A percentile compares a stretch with the other conserved stretches of the same genome.
phyloP scores from a whole-genome alignment of 306 rosid species.

The Trichosanthes cucumerina region DNA sequence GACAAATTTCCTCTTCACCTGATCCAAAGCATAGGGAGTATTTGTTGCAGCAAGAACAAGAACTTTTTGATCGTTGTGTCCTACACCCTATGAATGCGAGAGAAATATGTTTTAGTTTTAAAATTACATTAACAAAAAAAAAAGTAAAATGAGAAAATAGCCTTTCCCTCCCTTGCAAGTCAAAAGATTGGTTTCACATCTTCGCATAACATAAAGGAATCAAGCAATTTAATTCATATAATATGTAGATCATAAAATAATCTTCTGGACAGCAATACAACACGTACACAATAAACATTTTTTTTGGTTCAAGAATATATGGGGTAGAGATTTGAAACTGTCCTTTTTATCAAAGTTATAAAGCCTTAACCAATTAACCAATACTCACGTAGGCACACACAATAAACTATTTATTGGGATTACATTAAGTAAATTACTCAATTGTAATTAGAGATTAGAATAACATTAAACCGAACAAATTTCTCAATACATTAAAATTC shows the following conservation, averaged over 20 bases:
- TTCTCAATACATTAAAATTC: background rate
- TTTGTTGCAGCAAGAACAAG: slow-evolving; percentile 99
- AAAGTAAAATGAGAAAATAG: background rate
- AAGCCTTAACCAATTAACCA: no score
- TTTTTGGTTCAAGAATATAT: no score
- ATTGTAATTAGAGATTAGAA: background rate
- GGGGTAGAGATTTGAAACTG: background rate
- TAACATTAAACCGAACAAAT: background rate
- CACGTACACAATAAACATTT: background rate
- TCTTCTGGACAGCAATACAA: background rate
- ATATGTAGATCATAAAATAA: background rate
- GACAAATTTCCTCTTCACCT: slow-evolving; percentile 33
- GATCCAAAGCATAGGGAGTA: slow-evolving; percentile 95
- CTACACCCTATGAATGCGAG: slow-evolving; percentile 70
- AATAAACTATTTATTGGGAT: background rate
- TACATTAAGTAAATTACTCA: background rate
- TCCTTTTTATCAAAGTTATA: no score
- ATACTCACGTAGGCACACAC: no score
- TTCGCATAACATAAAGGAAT: background rate
- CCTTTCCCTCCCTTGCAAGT: background rate
- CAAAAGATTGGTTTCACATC: background rate
- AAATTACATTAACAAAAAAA: background rate
- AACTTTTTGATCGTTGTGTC: slow-evolving; percentile 87
- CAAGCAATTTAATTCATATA: background rate
- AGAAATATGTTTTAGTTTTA: background rate